phyloP scores from a whole-genome alignment of 805 yeast genomes.

The Pichia thaimueangensis region DNA sequence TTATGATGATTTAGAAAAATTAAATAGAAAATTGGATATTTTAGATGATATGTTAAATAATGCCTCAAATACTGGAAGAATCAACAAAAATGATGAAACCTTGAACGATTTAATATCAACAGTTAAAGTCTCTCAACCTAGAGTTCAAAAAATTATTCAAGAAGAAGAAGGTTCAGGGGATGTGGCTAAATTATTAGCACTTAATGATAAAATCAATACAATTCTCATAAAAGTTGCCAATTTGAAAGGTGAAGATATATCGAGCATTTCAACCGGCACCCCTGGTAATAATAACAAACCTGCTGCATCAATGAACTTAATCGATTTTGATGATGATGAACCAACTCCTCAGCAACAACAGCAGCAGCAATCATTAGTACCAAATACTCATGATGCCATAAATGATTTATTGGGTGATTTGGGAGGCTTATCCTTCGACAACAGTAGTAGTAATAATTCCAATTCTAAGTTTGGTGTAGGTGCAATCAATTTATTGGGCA shows the following conservation, averaged over 20 bases:
- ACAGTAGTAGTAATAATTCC: constrained; percentile 22
- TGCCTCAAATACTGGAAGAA: constrained; percentile 35
- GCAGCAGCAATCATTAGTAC: constrained; percentile 20
- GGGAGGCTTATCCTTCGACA: constrained; percentile 49
- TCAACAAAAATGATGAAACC: constrained; percentile 59
- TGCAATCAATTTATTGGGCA: constrained; percentile 27
- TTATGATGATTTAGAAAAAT: constrained; percentile 74
- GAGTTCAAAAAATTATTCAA: constrained; percentile 72
- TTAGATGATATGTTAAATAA: constrained; percentile 78
- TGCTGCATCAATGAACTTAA: constrained; percentile 35
- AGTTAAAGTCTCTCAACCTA: constrained; percentile 80
- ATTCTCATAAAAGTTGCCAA: constrained; percentile 61
- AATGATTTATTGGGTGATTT: constrained; percentile 72
- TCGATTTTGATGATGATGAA: constrained; percentile 66
- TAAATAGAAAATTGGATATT: constrained; percentile 79
- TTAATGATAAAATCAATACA: constrained; percentile 72
- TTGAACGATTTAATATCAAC: constrained; percentile 69
- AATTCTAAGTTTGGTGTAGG: constrained; percentile 20
- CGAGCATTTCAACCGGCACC: too few species aligned
- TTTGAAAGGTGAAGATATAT: constrained; percentile 53
- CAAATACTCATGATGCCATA: constrained; percentile 38
- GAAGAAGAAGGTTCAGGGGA: constrained; percentile 71
- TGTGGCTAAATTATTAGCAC: constrained; percentile 54
- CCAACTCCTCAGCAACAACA: constrained; percentile 14
- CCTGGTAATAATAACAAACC: constrained; percentile 19